Base-by-base conservation (phyloP, 352 stramenopile genomes). In the Phytophthora tubulina region DNA sequence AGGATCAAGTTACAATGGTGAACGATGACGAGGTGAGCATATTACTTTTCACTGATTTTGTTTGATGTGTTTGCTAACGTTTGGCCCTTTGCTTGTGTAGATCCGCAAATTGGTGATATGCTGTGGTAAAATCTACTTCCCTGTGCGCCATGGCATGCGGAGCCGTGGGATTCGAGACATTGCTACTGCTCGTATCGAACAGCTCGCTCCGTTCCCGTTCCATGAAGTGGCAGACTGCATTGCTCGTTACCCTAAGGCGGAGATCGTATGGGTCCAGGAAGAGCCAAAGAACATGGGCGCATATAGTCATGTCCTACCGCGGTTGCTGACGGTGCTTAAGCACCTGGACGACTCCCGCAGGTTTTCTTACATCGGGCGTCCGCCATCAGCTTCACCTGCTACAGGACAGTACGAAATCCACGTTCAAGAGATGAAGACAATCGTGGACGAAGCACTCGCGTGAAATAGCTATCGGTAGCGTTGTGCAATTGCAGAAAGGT, bases 261-360 rank as follows among this genome's bases (percentile, higher is more conserved):
- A 98, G 64, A 81, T 99, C 35, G 84, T 99, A 30, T 99, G 96
- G 95, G 89, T 96, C 13, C 98, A 99, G 78, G 98, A 99, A 77
- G 98, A 99, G 71, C 97, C 93, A 21, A 99, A 99, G 79, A 99
- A 99, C 76, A 99, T 99, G 97, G 98, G 98, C 17, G 88, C 94
- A 31, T 99, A 97, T 81, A 85, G 81, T 10, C 99, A 98, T 64
- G 85, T 98, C 6, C 82, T 89, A 15, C 92, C 97, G 30, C 89
- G 97, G 33, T 87, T 99, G 65, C 88, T 96, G 66, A 99, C 97
- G 0, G 89, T 97, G 32, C 89, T 98, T n/a, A 78, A 89, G n/a
- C 81, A 98, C 38, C 63, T 98, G 4, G 80, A 78, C 15, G 86
- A 96, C 31, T 66, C 61, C 3, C 73, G 88, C 1, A 58, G 64